Percentiles rank a stretch among this genome's conserved stretches.
Evolutionary conservation across 2,329 filamentous ascomycete species (phyloP).

Genomic region (Pseudogymnoascus pannorum): DNA sequence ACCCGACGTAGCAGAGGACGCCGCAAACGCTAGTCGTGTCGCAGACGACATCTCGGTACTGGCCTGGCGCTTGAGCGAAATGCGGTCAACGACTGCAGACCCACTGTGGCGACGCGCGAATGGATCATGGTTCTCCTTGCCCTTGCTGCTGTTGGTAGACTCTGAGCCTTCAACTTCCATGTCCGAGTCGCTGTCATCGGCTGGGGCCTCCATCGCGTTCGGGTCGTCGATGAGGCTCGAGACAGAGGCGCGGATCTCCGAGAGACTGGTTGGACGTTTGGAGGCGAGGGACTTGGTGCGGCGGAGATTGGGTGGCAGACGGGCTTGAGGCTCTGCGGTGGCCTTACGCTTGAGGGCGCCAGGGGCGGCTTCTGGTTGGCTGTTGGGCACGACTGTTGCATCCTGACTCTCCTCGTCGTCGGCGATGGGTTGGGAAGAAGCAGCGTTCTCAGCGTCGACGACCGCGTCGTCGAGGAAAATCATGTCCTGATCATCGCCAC

Average conservation of each 20-base stretch:
- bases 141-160: slow-evolving; percentile 14
- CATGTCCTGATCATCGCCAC: slow-evolving; percentile 60
- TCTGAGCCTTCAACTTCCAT: slow-evolving; percentile 37
- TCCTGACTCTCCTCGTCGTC: slow-evolving; percentile 24
- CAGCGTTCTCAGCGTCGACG: slow-evolving; percentile 31
- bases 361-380: slow-evolving; percentile 36
- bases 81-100: slow-evolving; percentile 60
- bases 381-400: slow-evolving; percentile 37
- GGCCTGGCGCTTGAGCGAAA: slow-evolving; percentile 56
- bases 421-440: slow-evolving; percentile 29
- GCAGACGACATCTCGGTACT: slow-evolving; percentile 33
- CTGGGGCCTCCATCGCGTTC: slow-evolving; percentile 37
- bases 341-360: slow-evolving; percentile 36
- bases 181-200: slow-evolving; percentile 45
- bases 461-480: slow-evolving; percentile 58
- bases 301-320: slow-evolving; percentile 53
- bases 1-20: slow-evolving; percentile 31
- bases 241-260: slow-evolving; percentile 75
- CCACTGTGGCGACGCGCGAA: slow-evolving; percentile 34
- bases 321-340: slow-evolving; percentile 37
- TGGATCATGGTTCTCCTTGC: slow-evolving; percentile 27
- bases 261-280: slow-evolving; percentile 65
- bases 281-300: slow-evolving; percentile 46
- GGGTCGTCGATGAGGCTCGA: slow-evolving; percentile 75
- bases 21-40: slow-evolving; percentile 50